A percentile compares a stretch with the other conserved stretches of the same genome.
These are phyloP conservation scores for Talaromyces wortmannii DNA, from an alignment of 495 filamentous ascomycete species.

Conservation along the genomic window DNA sequence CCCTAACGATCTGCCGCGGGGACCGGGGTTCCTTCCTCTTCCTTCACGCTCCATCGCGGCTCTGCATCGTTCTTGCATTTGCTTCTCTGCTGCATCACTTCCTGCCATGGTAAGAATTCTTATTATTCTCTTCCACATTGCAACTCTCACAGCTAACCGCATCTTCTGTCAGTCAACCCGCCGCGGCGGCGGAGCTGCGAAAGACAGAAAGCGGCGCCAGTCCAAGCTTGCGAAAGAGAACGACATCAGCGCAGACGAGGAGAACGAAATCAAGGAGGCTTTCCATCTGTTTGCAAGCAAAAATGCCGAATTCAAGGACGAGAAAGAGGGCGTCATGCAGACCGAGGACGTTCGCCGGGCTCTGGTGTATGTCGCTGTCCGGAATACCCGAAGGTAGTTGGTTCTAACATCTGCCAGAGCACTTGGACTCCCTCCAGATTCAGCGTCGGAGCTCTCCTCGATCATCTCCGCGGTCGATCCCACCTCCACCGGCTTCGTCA, in stretches of 20 bases:
- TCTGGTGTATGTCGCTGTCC: slow-evolving; percentile 54
- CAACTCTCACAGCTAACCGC: background rate
- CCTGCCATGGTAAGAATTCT: background rate
- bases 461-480: slow-evolving; percentile 78
- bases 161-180: slow-evolving; percentile 17
- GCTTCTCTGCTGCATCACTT: background rate
- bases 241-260: slow-evolving; percentile 73
- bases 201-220: slow-evolving; percentile 43
- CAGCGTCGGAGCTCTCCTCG: slow-evolving; percentile 58
- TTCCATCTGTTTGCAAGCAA: slow-evolving; percentile 67
- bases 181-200: slow-evolving; percentile 20
- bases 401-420: slow-evolving; percentile 41
- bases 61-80: background rate
- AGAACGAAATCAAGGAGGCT: slow-evolving; percentile 84
- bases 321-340: slow-evolving; percentile 67
- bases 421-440: slow-evolving; percentile 60
- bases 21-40: background rate
- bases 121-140: background rate
- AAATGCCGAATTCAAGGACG: slow-evolving; percentile 53
- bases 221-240: slow-evolving; percentile 89
- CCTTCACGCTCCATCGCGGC: background rate
- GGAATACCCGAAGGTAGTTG: background rate
- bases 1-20: background rate
- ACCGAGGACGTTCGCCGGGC: slow-evolving; percentile 75
- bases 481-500: slow-evolving; percentile 65